These are phyloP conservation scores for Rhynchosporium agropyri DNA, from an alignment of 2,329 filamentous ascomycete genomes.

Conservation along the genomic window DNA sequence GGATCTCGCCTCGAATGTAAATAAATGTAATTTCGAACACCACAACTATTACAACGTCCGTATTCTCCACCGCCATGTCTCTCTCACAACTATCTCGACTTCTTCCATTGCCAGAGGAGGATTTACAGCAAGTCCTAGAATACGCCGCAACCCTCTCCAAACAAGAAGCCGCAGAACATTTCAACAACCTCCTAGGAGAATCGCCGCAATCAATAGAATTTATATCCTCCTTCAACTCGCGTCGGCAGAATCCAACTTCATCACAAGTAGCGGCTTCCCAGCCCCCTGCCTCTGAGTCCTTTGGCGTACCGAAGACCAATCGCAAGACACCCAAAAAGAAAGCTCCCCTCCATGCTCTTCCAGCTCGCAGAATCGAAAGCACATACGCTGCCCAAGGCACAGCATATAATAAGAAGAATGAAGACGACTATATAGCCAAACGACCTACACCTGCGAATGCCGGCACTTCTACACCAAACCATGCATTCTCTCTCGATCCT, in stretches of 20 bases:
- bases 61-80: constrained; percentile 42
- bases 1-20: constrained; percentile 3
- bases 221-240: constrained; percentile 74
- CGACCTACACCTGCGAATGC: constrained; percentile 46
- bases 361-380: constrained; percentile 64
- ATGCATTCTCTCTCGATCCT: constrained; percentile 48
- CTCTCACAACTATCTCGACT: constrained; percentile 75
- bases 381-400: constrained; percentile 60
- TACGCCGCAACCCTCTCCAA: constrained; percentile 80
- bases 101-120: constrained; percentile 81
- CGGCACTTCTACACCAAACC: constrained; percentile 41
- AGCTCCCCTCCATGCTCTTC: constrained; percentile 62
- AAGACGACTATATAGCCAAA: constrained; percentile 71
- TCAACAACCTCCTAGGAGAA: constrained; percentile 86
- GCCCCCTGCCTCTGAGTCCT: constrained; percentile 18
- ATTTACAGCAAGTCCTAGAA: constrained; percentile 80
- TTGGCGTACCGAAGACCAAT: constrained; percentile 52
- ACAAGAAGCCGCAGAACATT: constrained; percentile 77
- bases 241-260: constrained; percentile 50
- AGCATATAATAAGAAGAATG: constrained; percentile 74
- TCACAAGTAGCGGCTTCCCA: constrained; percentile 17
- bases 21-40: background rate
- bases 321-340: constrained; percentile 61
- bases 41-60: background rate
- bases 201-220: constrained; percentile 75